Evolutionary conservation across 1,139 yeast genomes (phyloP).

Genomic region (Nematodospora anomalae): DNA sequence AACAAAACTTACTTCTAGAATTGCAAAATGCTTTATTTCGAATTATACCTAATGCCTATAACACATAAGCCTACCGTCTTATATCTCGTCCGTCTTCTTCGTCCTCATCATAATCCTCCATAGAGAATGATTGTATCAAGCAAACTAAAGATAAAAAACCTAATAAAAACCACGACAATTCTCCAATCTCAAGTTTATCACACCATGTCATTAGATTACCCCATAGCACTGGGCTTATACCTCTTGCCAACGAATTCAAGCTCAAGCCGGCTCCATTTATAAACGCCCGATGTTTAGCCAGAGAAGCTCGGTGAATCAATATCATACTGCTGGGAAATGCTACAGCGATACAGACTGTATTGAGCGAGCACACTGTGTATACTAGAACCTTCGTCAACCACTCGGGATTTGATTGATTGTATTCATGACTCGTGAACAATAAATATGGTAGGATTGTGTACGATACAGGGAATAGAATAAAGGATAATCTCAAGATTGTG

Average conservation of each 20-base stretch:
- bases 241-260: constrained; percentile 55
- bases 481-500: constrained; percentile 42
- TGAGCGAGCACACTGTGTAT: constrained; percentile 28
- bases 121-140: constrained; percentile 29
- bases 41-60: too few relatives aligned
- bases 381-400: constrained; percentile 25
- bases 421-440: constrained; percentile 41
- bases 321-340: constrained; percentile 44
- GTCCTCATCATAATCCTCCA: constrained; percentile 34
- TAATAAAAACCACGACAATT: constrained; percentile 53
- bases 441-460: constrained; percentile 52
- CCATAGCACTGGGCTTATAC: constrained; percentile 59
- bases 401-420: constrained; percentile 25
- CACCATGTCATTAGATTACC: constrained; percentile 55
- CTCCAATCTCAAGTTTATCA: constrained; percentile 41
- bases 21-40: too few relatives aligned
- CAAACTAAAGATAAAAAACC: constrained; percentile 36
- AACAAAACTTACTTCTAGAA: too few relatives aligned
- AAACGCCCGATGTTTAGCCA: constrained; percentile 49
- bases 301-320: constrained; percentile 49
- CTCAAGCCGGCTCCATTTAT: constrained; percentile 52
- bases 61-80: too few relatives aligned
- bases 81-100: too few relatives aligned
- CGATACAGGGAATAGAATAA: constrained; percentile 45
- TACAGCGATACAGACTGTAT: constrained; percentile 32